These are phyloP conservation scores for Talaromyces nanjingensis DNA, from an alignment of 495 filamentous ascomycete species.

Conservation along the genomic window DNA sequence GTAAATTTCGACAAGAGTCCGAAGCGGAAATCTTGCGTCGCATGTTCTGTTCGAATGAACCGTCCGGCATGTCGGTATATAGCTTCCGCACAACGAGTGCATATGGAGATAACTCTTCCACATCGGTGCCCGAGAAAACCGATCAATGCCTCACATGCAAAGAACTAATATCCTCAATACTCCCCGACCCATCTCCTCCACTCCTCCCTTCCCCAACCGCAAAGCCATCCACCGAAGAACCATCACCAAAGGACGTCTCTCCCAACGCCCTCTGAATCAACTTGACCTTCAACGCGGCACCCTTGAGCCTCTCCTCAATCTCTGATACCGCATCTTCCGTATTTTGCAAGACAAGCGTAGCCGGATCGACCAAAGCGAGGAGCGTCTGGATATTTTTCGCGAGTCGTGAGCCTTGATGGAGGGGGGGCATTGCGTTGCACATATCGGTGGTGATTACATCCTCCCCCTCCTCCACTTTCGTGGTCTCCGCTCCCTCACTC, in stretches of 20 bases:
- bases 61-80: background rate
- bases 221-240: conserved; percentile 13
- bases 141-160: conserved; percentile 39
- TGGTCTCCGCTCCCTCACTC: background rate
- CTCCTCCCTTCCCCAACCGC: background rate
- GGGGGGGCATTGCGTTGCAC: conserved; percentile 32
- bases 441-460: conserved; percentile 22
- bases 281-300: conserved; percentile 71
- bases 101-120: too few species aligned
- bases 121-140: background rate
- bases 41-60: background rate
- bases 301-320: conserved; percentile 76
- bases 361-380: conserved; percentile 69
- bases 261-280: conserved; percentile 70
- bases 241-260: conserved; percentile 36
- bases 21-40: background rate
- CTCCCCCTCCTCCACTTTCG: conserved; percentile 9
- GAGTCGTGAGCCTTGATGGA: conserved; percentile 58
- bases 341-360: conserved; percentile 70
- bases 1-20: too few species aligned
- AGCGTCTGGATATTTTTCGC: conserved; percentile 65
- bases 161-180: conserved; percentile 49
- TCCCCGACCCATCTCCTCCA: conserved; percentile 38
- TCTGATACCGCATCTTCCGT: conserved; percentile 78
- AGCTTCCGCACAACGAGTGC: background rate